Percentiles rank a stretch among this genome's conserved stretches.
Evolutionary conservation across 1,284 basidiomycete genomes (phyloP).

Genomic region (Rhodotorula sp.): DNA sequence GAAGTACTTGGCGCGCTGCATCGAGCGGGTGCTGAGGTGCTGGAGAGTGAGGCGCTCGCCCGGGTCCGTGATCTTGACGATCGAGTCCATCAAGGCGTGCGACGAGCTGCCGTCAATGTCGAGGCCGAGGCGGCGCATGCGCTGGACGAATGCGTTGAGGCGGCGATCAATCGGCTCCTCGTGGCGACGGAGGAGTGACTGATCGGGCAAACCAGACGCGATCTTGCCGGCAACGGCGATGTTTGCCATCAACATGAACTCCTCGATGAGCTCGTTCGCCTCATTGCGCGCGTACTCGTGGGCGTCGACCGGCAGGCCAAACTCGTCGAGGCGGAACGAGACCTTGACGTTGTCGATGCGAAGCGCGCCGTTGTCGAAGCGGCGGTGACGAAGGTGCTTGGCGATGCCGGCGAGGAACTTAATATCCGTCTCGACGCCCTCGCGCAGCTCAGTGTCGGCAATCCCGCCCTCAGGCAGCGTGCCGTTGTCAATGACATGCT

Average conservation of each 20-base stretch:
- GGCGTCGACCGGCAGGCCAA: conserved; percentile 80
- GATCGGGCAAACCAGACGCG: conserved; percentile 88
- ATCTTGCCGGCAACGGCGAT: conserved; percentile 86
- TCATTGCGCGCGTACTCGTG: conserved; percentile 63
- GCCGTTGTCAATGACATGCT: conserved; percentile 75
- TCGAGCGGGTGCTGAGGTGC: conserved; percentile 66
- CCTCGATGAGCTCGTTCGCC: conserved; percentile 81
- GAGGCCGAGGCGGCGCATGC: conserved; percentile 78
- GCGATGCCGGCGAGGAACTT: conserved; percentile 66
- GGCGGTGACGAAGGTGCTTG: conserved; percentile 65
- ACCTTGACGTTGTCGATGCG: conserved; percentile 69
- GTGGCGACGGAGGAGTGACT: conserved; percentile 89
- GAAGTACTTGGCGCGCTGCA: conserved; percentile 93
- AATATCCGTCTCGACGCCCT: conserved; percentile 71
- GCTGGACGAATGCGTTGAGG: conserved; percentile 70
- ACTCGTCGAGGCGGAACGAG: conserved; percentile 75
- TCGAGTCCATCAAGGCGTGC: conserved; percentile 77
- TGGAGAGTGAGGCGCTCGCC: conserved; percentile 58
- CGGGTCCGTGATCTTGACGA: conserved; percentile 69
- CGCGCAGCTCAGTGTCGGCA: conserved; percentile 54
- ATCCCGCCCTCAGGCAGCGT: conserved; percentile 57
- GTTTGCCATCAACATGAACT: conserved; percentile 95
- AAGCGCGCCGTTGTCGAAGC: conserved; percentile 79
- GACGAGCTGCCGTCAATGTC: conserved; percentile 75
- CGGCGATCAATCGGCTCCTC: conserved; percentile 88